These are phyloP conservation scores for Nephelium lappaceum DNA, from an alignment of 345 rosid genomes.

Conservation along the genomic window DNA sequence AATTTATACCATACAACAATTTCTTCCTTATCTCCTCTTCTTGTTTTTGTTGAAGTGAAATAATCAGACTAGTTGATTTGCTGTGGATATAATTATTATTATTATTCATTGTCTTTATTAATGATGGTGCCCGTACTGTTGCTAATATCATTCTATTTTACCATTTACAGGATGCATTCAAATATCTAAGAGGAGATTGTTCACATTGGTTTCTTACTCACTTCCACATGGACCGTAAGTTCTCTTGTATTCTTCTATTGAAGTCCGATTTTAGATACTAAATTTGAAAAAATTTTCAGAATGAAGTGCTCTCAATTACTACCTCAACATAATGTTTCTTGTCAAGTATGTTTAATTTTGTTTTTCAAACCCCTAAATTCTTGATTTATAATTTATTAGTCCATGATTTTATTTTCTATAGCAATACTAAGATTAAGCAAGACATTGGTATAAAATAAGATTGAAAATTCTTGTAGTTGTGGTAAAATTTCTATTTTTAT, in stretches of 20 bases:
- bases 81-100: background rate
- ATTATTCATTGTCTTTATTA: background rate
- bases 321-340: background rate
- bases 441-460: background rate
- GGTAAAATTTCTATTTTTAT: background rate
- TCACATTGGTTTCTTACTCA: slow-evolving; percentile 97
- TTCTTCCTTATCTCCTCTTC: background rate
- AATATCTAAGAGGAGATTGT: slow-evolving; percentile 84
- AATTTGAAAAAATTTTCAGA: slow-evolving; percentile 1
- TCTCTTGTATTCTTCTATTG: slow-evolving; percentile 15
- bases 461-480: background rate
- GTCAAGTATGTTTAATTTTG: background rate
- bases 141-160: slow-evolving; percentile 22
- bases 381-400: background rate
- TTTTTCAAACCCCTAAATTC: background rate
- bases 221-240: slow-evolving; percentile 98
- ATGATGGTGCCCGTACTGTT: slow-evolving; percentile 16
- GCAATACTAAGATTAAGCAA: background rate
- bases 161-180: slow-evolving; percentile 89
- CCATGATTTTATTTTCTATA: background rate
- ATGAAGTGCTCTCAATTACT: background rate
- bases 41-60: background rate
- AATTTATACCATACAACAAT: background rate
- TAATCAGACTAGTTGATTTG: background rate
- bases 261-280: background rate